Percentiles rank a stretch among this genome's conserved stretches.
These are phyloP conservation scores for Podila verticillata DNA, from an alignment of 192 early-diverging fungal genomes.

Conservation along the genomic window DNA sequence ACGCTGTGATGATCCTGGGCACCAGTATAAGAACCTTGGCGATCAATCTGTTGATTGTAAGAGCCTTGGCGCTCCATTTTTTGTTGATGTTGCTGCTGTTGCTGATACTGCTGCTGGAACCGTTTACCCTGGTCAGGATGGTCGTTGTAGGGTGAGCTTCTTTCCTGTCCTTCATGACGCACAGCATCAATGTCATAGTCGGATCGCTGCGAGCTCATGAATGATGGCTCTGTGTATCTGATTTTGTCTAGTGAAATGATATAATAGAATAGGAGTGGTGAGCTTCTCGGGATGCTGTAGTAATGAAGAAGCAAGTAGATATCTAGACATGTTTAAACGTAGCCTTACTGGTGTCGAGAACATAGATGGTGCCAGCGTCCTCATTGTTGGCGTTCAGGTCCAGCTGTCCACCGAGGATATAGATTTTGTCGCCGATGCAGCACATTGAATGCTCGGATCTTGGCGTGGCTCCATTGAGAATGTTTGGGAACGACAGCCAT, in stretches of 20 bases:
- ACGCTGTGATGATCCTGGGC: not conserved
- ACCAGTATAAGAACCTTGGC: constrained; percentile 4
- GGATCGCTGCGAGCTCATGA: constrained; percentile 6
- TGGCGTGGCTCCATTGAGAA: constrained; percentile 53
- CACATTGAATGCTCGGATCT: constrained; percentile 57
- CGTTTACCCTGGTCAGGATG: constrained; percentile 1
- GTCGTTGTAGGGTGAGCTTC: not conserved
- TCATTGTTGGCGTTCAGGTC: constrained; percentile 51
- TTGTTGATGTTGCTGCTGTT: constrained; percentile 34
- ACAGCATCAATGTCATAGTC: constrained; percentile 14
- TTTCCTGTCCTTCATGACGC: constrained; percentile 6
- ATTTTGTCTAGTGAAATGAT: constrained; percentile 55
- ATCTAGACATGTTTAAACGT: too few relatives aligned
- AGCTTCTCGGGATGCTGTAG: too few relatives aligned
- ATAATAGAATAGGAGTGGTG: not conserved
- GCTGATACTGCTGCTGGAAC: constrained; percentile 28
- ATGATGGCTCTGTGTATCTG: constrained; percentile 39
- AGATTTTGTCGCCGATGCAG: constrained; percentile 54
- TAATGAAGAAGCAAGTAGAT: too few relatives aligned
- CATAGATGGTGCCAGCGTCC: constrained; percentile 48
- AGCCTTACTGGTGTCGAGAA: constrained; percentile 62
- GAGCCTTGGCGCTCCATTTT: not conserved
- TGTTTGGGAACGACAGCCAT: constrained; percentile 63
- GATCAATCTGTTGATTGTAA: constrained; percentile 7
- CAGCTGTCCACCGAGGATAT: constrained; percentile 65